Evolutionary conservation across 1,284 basidiomycete species (phyloP).

Genomic region (Ustilago tritici): DNA sequence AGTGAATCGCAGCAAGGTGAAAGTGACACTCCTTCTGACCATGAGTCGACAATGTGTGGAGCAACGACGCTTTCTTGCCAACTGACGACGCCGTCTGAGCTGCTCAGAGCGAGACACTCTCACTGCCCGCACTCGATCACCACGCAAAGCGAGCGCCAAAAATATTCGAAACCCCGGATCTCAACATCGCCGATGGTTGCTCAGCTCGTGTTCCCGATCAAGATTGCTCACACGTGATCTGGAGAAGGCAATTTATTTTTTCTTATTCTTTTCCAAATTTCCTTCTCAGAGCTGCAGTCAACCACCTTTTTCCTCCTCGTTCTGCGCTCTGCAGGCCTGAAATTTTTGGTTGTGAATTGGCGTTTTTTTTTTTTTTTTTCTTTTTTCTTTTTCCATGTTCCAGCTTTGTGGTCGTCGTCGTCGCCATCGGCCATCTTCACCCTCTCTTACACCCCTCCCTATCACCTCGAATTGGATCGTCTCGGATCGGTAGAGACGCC

Average conservation of each 20-base stretch:
- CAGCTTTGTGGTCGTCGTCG: slow-evolving; percentile 22
- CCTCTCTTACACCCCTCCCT: neutral
- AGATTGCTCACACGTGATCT: slow-evolving; percentile 18
- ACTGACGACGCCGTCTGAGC: slow-evolving; percentile 52
- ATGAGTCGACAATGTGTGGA: slow-evolving; percentile 14
- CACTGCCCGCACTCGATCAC: slow-evolving; percentile 22
- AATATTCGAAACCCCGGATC: too few relatives aligned
- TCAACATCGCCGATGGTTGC: slow-evolving; percentile 16
- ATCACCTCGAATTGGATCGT: neutral
- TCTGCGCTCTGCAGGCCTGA: neutral
- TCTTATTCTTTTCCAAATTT: slow-evolving; percentile 19
- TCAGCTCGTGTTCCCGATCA: neutral
- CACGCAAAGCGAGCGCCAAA: neutral
- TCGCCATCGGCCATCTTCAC: slow-evolving; percentile 16
- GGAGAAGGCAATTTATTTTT: slow-evolving; percentile 1
- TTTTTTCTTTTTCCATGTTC: neutral
- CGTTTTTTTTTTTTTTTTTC: neutral
- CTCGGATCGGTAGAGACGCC: slow-evolving; percentile 13
- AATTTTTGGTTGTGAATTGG: neutral
- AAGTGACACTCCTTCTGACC: slow-evolving; percentile 32
- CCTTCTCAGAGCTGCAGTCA: neutral
- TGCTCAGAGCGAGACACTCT: neutral
- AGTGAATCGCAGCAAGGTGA: slow-evolving; percentile 2
- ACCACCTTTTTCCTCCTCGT: neutral
- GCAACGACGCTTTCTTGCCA: slow-evolving; percentile 16